These are phyloP conservation scores for Psilocybe cyanescens DNA, from an alignment of 768 basidiomycete genomes.

Conservation along the genomic window DNA sequence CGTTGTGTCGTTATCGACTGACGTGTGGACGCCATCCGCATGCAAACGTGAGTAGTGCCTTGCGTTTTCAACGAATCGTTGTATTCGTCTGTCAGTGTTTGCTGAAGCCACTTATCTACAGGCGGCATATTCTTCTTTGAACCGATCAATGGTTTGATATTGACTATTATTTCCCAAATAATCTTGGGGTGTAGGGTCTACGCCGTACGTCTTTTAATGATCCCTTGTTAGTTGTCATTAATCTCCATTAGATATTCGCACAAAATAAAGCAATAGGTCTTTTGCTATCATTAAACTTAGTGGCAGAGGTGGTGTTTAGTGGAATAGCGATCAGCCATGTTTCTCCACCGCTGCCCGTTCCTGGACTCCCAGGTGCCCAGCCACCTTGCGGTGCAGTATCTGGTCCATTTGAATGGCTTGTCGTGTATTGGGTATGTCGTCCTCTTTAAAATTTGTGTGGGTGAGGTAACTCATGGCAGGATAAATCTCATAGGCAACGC, in stretches of 20 bases:
- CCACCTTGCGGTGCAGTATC: constrained; percentile 25
- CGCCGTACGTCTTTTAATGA: constrained; percentile 15
- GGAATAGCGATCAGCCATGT: constrained; percentile 21
- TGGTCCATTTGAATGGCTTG: constrained; percentile 24
- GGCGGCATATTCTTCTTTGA: constrained; percentile 24
- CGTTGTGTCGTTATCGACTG: constrained; percentile 19
- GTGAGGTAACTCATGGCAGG: background rate
- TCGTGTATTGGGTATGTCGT: constrained; percentile 26
- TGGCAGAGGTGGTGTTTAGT: constrained; percentile 17
- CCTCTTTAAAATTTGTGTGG: background rate
- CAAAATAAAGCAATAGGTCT: constrained; percentile 17
- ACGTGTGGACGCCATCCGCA: constrained; percentile 16
- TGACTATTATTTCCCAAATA: constrained; percentile 28
- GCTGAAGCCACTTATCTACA: background rate
- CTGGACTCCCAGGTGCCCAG: constrained; percentile 12
- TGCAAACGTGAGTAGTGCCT: constrained; percentile 20
- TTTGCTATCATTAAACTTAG: constrained; percentile 17
- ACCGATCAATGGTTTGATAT: constrained; percentile 27
- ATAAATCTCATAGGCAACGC: constrained; percentile 8
- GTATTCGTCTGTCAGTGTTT: too few relatives aligned
- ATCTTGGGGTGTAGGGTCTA: constrained; percentile 28
- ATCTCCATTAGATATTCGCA: constrained; percentile 18
- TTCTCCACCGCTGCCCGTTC: constrained; percentile 13
- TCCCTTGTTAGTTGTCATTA: too few relatives aligned
- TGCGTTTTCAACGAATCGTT: background rate